Percentiles rank a stretch among this genome's conserved stretches.
These are phyloP conservation scores for Kwoniella mangroviensis DNA, from an alignment of 768 basidiomycete genomes.

Conservation along the genomic window DNA sequence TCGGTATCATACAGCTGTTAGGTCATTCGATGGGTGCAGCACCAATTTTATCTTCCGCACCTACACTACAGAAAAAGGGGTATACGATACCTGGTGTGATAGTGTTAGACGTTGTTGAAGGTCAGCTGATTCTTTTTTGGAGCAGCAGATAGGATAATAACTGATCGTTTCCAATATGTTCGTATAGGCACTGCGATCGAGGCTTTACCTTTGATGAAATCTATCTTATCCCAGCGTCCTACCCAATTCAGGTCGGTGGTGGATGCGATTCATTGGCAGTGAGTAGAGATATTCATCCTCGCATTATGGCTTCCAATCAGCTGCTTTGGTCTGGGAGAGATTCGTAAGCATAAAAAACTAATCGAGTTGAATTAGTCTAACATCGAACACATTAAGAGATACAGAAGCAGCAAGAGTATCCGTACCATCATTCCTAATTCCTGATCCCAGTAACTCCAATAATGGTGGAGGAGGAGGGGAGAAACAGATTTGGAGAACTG, in stretches of 20 bases:
- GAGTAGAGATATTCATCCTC: conserved; percentile 53
- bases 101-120: conserved; percentile 80
- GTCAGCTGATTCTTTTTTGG: conserved; percentile 59
- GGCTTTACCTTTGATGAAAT: conserved; percentile 89
- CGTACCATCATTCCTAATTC: conserved; percentile 75
- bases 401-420: conserved; percentile 81
- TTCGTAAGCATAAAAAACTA: not conserved
- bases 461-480: conserved; percentile 36
- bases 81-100: conserved; percentile 77
- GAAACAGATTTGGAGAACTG: conserved; percentile 78
- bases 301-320: too few species aligned
- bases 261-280: conserved; percentile 96
- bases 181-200: conserved; percentile 79
- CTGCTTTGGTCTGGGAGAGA: too few species aligned
- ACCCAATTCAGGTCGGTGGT: conserved; percentile 81
- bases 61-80: conserved; percentile 68
- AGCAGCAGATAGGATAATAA: not conserved
- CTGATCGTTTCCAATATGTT: not conserved
- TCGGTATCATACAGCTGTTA: not conserved
- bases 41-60: conserved; percentile 74
- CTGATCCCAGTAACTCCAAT: conserved; percentile 50
- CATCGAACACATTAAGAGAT: conserved; percentile 82
- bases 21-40: conserved; percentile 98
- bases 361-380: conserved; percentile 63
- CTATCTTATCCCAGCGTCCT: conserved; percentile 80